Base-by-base conservation (phyloP, 2,329 filamentous ascomycete species). In the Colletotrichum sublineola region DNA sequence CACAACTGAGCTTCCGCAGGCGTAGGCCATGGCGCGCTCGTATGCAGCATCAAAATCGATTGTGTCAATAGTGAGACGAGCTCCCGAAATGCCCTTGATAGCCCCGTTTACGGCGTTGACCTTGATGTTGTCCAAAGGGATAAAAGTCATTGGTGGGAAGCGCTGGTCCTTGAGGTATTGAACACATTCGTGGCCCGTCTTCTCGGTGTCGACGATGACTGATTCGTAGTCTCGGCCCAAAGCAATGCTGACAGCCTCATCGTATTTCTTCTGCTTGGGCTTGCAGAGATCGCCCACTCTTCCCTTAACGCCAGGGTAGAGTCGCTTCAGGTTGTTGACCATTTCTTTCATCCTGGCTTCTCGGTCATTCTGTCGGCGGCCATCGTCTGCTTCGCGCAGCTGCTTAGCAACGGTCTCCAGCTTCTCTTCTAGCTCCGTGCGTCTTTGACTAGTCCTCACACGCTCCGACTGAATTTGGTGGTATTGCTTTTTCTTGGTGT, bases 101-200 rank as follows among this genome's bases (percentile, higher is more conserved):
- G 94, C 95, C 6, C 94, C 93, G 80, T 97, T 97, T 71, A 96
- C 90, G 14, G 94, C 91, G 80, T 94, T 95, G 79, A 98, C 95
- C 79, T 98, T 97, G 81, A 99, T 97, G 64, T 97, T 98, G 85
- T 99, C 96, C 24, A 99, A 87, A 1, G 96, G 96, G 74, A 98
- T 95, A 81, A 99, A 98, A 1, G 94, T 98, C 83, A 96, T 94
- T 70, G 95, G 94, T 8, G 93, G 90, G 66, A 93, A 92, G 68
- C 94, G 91, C 79, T 98, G 94, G 75, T 97, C 94, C 77, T 96
- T 96, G 71, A 99, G 89, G 78, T 97, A 97, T 76, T 96, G 91
- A 68, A 99, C 96, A 80, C 96, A 99, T 77, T 98, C 95, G 71
- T 95, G 92, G 38, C 94, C 96, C 1, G 94, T 96, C 83, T 96